A percentile compares a stretch with the other conserved stretches of the same genome.
phyloP scores from a whole-genome alignment of 345 rosid genomes.

The Pugionium cornutum region DNA sequence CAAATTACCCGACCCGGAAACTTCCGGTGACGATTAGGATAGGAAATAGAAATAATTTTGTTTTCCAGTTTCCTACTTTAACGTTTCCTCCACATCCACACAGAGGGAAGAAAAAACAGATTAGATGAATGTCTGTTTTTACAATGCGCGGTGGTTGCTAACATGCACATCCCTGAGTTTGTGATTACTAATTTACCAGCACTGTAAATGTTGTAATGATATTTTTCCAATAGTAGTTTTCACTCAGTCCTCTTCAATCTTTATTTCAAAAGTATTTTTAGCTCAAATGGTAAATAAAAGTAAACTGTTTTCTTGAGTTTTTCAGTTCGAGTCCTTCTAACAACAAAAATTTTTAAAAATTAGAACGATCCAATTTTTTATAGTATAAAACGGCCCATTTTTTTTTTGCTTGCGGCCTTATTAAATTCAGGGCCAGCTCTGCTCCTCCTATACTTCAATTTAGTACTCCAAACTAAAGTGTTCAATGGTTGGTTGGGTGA shows the following conservation, averaged over 20 bases:
- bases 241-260: background rate
- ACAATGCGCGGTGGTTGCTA: conserved; percentile 36
- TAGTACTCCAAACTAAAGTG: no score
- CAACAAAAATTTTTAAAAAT: no score
- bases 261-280: no score
- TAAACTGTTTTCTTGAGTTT: no score
- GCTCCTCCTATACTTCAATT: no score
- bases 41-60: conserved; percentile 18
- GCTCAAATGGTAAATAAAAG: no score
- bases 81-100: background rate
- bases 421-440: no score
- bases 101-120: background rate
- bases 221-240: conserved; percentile 9
- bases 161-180: conserved; percentile 37
- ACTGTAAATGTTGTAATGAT: conserved; percentile 14
- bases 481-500: no score
- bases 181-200: conserved; percentile 31
- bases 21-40: conserved; percentile 56
- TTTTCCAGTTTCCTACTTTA: conserved; percentile 3
- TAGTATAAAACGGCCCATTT: no score
- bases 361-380: no score
- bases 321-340: no score
- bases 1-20: conserved; percentile 90
- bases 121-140: conserved; percentile 23
- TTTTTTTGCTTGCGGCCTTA: no score